These are phyloP conservation scores for Magnusiomyces suaveolens DNA, from an alignment of 1,139 yeast species.

Conservation along the genomic window DNA sequence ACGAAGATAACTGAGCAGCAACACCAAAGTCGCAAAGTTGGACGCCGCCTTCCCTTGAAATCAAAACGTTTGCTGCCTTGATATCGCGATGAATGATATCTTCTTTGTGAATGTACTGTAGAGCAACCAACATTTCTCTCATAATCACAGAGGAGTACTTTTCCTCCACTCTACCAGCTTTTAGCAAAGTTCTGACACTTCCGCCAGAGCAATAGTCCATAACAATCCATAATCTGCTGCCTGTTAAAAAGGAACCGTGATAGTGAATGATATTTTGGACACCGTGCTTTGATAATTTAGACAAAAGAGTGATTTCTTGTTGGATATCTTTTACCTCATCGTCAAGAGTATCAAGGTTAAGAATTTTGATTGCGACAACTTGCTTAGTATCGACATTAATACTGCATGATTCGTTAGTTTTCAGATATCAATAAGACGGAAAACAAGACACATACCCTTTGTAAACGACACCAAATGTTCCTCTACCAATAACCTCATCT, in stretches of 20 bases:
- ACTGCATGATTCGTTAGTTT: background rate
- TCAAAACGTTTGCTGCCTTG: slow-evolving; percentile 71
- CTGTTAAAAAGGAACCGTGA: slow-evolving; percentile 77
- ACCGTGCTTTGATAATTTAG: slow-evolving; percentile 74
- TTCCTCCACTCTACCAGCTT: slow-evolving; percentile 86
- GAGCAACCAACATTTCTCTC: slow-evolving; percentile 69
- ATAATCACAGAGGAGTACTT: slow-evolving; percentile 69
- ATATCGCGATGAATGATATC: slow-evolving; percentile 90
- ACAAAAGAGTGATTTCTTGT: slow-evolving; percentile 77
- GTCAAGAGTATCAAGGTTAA: slow-evolving; percentile 84
- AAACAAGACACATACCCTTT: slow-evolving; percentile 41
- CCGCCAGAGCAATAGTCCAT: slow-evolving; percentile 99
- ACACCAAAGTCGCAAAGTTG: slow-evolving; percentile 97
- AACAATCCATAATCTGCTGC: slow-evolving; percentile 88
- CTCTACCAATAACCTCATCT: slow-evolving; percentile 88
- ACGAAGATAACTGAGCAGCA: slow-evolving; percentile 83
- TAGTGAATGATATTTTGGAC: slow-evolving; percentile 73
- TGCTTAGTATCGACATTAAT: slow-evolving; percentile 53
- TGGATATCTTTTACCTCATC: slow-evolving; percentile 95
- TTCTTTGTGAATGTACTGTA: slow-evolving; percentile 71
- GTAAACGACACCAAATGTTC: slow-evolving; percentile 94
- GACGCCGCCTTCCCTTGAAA: slow-evolving; percentile 59
- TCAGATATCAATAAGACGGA: background rate
- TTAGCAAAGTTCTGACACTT: slow-evolving; percentile 72
- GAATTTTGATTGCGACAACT: slow-evolving; percentile 84